Percentiles rank a stretch among this genome's conserved stretches.
phyloP scores from a whole-genome alignment of 371 early-diverging fungal genomes.

The Lichtheimia ramosa region DNA sequence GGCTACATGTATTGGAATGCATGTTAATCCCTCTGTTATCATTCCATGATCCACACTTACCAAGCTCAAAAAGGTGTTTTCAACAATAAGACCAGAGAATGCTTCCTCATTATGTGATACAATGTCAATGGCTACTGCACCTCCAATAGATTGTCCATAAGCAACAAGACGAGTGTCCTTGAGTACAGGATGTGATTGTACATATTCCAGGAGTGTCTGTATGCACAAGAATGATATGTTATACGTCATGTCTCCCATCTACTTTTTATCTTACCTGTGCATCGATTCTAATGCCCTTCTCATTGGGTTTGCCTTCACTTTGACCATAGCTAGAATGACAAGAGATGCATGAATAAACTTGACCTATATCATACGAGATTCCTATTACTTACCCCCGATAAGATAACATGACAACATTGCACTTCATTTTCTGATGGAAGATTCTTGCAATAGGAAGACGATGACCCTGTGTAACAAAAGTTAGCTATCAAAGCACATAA shows the following conservation, averaged over 20 bases:
- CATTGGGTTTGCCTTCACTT: slow-evolving; percentile 84
- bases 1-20: slow-evolving; percentile 46
- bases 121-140: slow-evolving; percentile 94
- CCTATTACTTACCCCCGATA: slow-evolving; percentile 77
- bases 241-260: not conserved
- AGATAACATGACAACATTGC: slow-evolving; percentile 93
- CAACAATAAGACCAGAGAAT: slow-evolving; percentile 84
- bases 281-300: slow-evolving; percentile 87
- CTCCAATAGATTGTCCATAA: slow-evolving; percentile 96
- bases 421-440: slow-evolving; percentile 60
- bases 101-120: slow-evolving; percentile 74
- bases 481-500: not conserved
- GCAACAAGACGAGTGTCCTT: slow-evolving; percentile 77
- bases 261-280: slow-evolving; percentile 61
- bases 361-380: no score
- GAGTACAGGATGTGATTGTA: slow-evolving; percentile 70
- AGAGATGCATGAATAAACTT: not conserved
- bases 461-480: slow-evolving; percentile 65
- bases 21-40: not conserved
- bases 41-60: slow-evolving; percentile 35
- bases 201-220: slow-evolving; percentile 77
- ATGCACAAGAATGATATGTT: not conserved
- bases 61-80: slow-evolving; percentile 93
- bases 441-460: slow-evolving; percentile 85
- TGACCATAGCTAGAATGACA: slow-evolving; percentile 73